Evolutionary conservation across 164 flowering plant species (phyloP), one percentile per base, ranked within the genome.

Genomic region (grape (Vitis vinifera)): DNA sequence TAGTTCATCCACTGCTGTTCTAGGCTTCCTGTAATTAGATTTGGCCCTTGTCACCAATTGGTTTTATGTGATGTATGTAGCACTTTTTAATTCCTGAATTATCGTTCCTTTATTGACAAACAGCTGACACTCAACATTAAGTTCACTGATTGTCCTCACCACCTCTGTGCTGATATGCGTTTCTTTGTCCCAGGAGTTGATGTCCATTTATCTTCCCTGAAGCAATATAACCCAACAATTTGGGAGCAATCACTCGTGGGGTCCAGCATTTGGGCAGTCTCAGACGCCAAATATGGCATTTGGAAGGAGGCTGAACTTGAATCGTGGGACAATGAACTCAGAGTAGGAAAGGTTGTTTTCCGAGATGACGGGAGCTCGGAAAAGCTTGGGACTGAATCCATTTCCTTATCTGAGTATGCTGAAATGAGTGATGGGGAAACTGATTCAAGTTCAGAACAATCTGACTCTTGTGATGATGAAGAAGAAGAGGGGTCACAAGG

Each of bases 281-380:
- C 93, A 16, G 87, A 86, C 31, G 51, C 73, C 66, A 81, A 78
- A 73, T 57, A 60, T 76, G 93, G 94, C 66, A 80, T 93, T 57
- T 95, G 98, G 98, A 84, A 83, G 76, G 78, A 84, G 80, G 98
- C 98, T 55, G 99, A 95, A 66, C 94, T 93, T 27, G 90, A 87
- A 66, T 89, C 90, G 12, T 95, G 96, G 99, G 90, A 95, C 75
- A 91, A 85, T 10, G 52, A 76, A 52, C 80, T 73, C 53, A 70
- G 68, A 37, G 62, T 74, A 62, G 97, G 84, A 52, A 74, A 81
- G 49, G 90, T 93, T 58, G 88, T 93, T 72, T 93, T 93, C 70
- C 75, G 81, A 51, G 90, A 88, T 68, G 89, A 88, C 84, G 98
- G 98, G 73, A 90, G 85, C 79, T 84, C 91, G 13, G 77, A 80